Evolutionary conservation across 2,329 filamentous ascomycete species (phyloP).

Genomic region (Fulvia fulva): DNA sequence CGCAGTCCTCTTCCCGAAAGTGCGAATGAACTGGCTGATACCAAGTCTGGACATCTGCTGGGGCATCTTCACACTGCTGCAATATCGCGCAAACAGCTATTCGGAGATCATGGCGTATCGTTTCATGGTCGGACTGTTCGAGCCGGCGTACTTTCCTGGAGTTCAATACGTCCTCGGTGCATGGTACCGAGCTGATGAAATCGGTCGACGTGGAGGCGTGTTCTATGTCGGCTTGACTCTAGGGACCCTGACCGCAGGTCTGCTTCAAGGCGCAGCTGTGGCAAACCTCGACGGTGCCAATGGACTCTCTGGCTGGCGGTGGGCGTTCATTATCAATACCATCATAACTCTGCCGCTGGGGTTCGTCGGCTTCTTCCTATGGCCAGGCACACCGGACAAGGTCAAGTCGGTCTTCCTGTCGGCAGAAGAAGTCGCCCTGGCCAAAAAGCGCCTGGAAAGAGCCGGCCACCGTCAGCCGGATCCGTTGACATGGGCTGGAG

Average conservation of each 20-base stretch:
- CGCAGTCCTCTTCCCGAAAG: constrained; percentile 7
- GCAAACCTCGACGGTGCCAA: constrained; percentile 33
- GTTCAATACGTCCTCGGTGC: constrained; percentile 14
- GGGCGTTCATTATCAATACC: constrained; percentile 44
- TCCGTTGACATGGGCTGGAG: constrained; percentile 28
- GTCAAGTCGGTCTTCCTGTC: background rate
- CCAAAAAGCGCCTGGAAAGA: constrained; percentile 40
- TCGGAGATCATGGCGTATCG: constrained; percentile 13
- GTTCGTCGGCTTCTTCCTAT: background rate
- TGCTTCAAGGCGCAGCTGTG: constrained; percentile 34
- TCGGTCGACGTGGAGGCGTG: constrained; percentile 47
- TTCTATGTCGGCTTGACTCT: constrained; percentile 52
- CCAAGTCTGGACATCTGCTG: constrained; percentile 8
- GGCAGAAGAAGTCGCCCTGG: background rate
- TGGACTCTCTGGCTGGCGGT: constrained; percentile 49
- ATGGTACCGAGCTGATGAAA: constrained; percentile 14
- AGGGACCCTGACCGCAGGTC: constrained; percentile 50
- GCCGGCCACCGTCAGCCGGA: constrained; percentile 26
- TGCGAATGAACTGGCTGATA: constrained; percentile 7
- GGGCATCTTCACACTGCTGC: constrained; percentile 9
- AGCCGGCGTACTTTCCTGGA: constrained; percentile 19
- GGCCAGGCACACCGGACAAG: constrained; percentile 1
- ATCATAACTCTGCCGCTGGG: constrained; percentile 1
- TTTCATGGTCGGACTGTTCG: constrained; percentile 16
- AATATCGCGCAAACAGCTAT: constrained; percentile 8